Evolutionary conservation across 495 filamentous ascomycete species (phyloP), one percentile per base, ranked within the genome.

Genomic region (Talaromyces liani): DNA sequence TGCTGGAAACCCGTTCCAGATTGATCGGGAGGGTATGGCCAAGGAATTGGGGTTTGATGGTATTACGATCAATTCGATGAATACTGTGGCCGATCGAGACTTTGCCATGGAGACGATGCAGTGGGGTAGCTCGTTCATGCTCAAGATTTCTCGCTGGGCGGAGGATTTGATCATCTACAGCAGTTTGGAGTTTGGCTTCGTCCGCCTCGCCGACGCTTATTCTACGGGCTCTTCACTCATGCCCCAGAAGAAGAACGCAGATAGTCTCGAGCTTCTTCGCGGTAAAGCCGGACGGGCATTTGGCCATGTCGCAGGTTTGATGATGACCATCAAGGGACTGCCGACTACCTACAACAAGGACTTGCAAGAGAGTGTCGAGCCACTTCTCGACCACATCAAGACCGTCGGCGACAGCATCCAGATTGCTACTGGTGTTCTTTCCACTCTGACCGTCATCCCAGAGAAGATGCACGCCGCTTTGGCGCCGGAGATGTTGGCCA

Each of bases 311-410:
- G 83, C 90, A 7, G 93, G 93, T 36, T 80, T 97, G 67, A 93
- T 91, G 86, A 85, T 83, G 73, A 94, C 88, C 14, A 85, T 91
- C 71, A 97, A 98, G 80, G 89, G 89, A 36, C 81, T 96, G 22
- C 92, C 93, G 2, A 89, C 86, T 25, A 95, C 91, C 6, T 97
- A 97, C 81, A 96, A 97, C 80, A 96, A 97, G 79, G 91, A 96
- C 71, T 79, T 96, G 16, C 93, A 98, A 76, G 93, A 97, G 77
- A 88, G 85, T 64, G 87, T 91, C 65, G 91, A 96, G 79, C 89
- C 90, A 49, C 83, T 98, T 73, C 84, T 98, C 29, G 91, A 96
- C 76, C 87, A 88, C 71, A 84, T 95, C 73, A 92, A 92, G 79
- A 96, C 93, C 9, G 85, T 96, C 58, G 82, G 81, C 55, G 90